Conservation (phyloP, 106 monocot species). For the Phalaenopsis equestris region DNA sequence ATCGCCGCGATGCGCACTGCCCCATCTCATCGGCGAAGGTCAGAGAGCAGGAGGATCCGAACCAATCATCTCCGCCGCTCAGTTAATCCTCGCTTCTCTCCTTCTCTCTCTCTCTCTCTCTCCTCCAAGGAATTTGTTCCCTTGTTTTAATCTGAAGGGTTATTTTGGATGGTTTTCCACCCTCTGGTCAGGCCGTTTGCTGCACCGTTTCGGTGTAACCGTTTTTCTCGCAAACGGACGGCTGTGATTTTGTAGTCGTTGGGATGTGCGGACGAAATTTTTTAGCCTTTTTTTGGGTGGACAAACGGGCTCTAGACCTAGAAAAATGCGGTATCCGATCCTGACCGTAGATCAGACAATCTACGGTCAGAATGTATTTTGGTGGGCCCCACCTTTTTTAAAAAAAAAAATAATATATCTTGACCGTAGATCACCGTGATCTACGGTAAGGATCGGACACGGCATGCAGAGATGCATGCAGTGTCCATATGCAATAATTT, state of each 20-base stretch:
- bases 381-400: too few species aligned
- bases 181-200: neutral
- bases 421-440: too few species aligned
- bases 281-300: too few species aligned
- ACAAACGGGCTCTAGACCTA: too few species aligned
- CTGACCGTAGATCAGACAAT: too few species aligned
- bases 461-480: too few species aligned
- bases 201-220: neutral
- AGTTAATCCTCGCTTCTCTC: neutral
- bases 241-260: neutral
- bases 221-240: constrained; percentile 1
- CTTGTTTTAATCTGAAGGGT: neutral
- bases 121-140: neutral
- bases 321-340: too few species aligned
- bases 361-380: too few species aligned
- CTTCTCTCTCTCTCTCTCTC: neutral
- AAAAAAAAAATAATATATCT: too few species aligned
- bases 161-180: neutral
- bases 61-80: neutral
- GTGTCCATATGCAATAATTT: too few species aligned
- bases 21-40: constrained; percentile 11
- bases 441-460: too few species aligned
- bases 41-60: neutral
- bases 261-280: too few species aligned
- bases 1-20: constrained; percentile 6